phyloP scores from a whole-genome alignment of 495 filamentous ascomycete species.

The Penicillium odoratum region DNA sequence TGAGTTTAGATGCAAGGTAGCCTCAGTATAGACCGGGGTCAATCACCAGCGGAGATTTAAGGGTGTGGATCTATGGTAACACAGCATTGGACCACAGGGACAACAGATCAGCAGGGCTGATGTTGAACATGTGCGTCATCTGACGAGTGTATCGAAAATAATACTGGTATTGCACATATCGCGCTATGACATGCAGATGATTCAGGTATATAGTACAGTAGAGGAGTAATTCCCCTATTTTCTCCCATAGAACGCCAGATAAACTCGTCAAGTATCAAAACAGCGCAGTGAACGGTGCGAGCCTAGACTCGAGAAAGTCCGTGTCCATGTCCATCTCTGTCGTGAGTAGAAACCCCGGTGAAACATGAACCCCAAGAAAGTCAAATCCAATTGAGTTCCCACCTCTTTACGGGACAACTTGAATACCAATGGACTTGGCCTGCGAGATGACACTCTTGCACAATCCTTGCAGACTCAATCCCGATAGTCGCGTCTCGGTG shows the following conservation, averaged over 20 bases:
- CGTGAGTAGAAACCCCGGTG: slow-evolving; percentile 2
- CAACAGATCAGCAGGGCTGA: neutral
- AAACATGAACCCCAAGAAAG: slow-evolving; percentile 11
- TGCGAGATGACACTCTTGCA: slow-evolving; percentile 84
- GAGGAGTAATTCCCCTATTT: neutral
- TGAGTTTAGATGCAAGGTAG: neutral
- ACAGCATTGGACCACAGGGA: slow-evolving; percentile 1
- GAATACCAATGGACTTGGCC: slow-evolving; percentile 84
- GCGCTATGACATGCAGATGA: slow-evolving; percentile 1
- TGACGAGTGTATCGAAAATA: slow-evolving; percentile 1
- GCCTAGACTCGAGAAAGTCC: neutral
- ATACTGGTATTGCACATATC: slow-evolving; percentile 5
- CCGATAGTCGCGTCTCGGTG: slow-evolving; percentile 75
- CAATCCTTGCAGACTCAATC: slow-evolving; percentile 75
- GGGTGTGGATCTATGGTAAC: neutral
- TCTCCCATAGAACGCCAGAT: slow-evolving; percentile 7
- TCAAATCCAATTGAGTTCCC: slow-evolving; percentile 4
- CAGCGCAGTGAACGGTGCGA: neutral
- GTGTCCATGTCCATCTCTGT: neutral
- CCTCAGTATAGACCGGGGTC: neutral
- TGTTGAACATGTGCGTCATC: neutral
- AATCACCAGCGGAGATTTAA: neutral
- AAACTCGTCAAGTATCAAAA: slow-evolving; percentile 3
- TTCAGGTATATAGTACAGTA: slow-evolving; percentile 14
- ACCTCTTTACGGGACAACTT: slow-evolving; percentile 63